Evolutionary conservation across 2,329 filamentous ascomycete species (phyloP), one percentile per base, ranked within the genome.

Genomic region (Cadophora luteo-olivacea): DNA sequence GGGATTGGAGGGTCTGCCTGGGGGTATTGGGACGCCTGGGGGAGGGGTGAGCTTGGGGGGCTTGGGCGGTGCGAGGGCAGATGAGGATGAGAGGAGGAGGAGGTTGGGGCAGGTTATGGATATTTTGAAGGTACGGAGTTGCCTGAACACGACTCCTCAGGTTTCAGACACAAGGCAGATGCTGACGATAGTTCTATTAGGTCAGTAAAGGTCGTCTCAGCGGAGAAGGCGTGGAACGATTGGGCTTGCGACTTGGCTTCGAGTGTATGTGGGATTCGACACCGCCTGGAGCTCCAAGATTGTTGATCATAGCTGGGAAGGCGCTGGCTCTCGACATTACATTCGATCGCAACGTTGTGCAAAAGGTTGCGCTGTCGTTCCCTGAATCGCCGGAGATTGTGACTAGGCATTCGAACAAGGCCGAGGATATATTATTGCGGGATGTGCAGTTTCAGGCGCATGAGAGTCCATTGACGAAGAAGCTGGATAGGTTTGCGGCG

Each of bases 151-250:
- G 22, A 38, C 11, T 45, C 33, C 1, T n/a, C 5, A 25, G 1
- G 29, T 29, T 11, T 16, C 8, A 32, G 9, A 54, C 5, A 7
- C 52, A 19, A 54, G 45, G 33, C 22, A 36, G 49, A 49, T 64
- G 36, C 64, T 69, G 33, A 69, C 14, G 24, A 64, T 45, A 3
- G 25, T 11, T 29, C 1, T 57, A 77, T 76, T 71, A 80, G 72
- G 72, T 70, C 14, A 78, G 79, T 73, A 87, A 87, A 70, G 91
- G 91, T 4, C 81, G 89, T 51, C 88, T 95, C 48, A 92, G 91
- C 73, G 90, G 92, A 75, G 88, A 91, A 36, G 91, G 91, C 2
- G 83, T 96, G n/a, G 89, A 92, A 77, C 85, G 91, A 65, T 81
- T 95, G 36, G 90, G 89, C 9, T 86, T 87, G 74, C 84, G 87